Percentiles rank a stretch among this genome's conserved stretches.
phyloP scores from a whole-genome alignment of 2,329 filamentous ascomycete genomes.

The Calonectria montana region DNA sequence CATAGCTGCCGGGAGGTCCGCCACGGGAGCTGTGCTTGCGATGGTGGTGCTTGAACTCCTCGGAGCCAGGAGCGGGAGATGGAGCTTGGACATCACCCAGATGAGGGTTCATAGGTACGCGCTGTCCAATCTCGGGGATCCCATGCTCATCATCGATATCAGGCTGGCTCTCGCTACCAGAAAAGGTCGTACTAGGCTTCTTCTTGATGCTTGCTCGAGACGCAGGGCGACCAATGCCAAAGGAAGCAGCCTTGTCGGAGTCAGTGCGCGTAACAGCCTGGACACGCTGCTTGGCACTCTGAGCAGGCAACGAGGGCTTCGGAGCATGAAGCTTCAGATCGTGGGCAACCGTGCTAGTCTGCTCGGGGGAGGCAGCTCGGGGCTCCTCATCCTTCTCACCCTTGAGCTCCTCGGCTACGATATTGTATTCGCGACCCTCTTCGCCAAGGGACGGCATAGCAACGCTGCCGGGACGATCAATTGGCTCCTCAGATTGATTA shows the following conservation, averaged over 20 bases:
- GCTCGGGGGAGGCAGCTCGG: slow-evolving; percentile 64
- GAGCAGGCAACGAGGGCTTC: slow-evolving; percentile 83
- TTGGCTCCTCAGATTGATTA: slow-evolving; percentile 53
- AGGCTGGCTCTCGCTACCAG: slow-evolving; percentile 60
- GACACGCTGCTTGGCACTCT: slow-evolving; percentile 86
- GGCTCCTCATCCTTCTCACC: slow-evolving; percentile 40
- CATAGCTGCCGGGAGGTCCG: slow-evolving; percentile 88
- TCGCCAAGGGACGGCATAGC: slow-evolving; percentile 87
- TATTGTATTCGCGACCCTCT: slow-evolving; percentile 90
- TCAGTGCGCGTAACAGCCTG: slow-evolving; percentile 89
- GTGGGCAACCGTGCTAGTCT: slow-evolving; percentile 81
- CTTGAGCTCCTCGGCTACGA: slow-evolving; percentile 56
- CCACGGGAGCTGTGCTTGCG: slow-evolving; percentile 80
- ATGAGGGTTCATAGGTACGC: slow-evolving; percentile 93
- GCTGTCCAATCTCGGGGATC: slow-evolving; percentile 90
- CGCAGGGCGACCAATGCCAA: slow-evolving; percentile 78
- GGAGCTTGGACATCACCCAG: slow-evolving; percentile 97
- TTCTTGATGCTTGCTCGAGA: slow-evolving; percentile 68
- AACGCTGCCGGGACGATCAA: slow-evolving; percentile 79
- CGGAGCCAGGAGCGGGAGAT: slow-evolving; percentile 73
- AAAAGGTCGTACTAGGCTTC: slow-evolving; percentile 70
- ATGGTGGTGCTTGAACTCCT: slow-evolving; percentile 65
- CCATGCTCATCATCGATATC: slow-evolving; percentile 81
- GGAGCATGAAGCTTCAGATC: slow-evolving; percentile 91
- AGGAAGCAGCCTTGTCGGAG: slow-evolving; percentile 86